These are phyloP conservation scores for Elongisporangium senticosum DNA, from an alignment of 352 stramenopile species.

Conservation along the genomic window DNA sequence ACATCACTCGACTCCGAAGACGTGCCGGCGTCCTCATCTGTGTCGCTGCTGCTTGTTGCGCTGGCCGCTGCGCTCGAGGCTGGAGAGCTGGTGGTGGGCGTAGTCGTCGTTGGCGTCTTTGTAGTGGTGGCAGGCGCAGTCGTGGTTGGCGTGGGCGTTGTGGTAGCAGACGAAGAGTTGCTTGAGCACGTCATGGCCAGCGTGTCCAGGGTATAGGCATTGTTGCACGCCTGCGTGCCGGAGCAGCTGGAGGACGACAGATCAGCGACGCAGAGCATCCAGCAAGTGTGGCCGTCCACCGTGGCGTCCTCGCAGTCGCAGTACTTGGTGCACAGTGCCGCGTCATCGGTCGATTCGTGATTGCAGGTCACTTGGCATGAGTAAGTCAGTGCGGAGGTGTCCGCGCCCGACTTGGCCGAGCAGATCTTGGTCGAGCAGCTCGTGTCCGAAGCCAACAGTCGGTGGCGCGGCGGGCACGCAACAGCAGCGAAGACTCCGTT, in stretches of 20 bases:
- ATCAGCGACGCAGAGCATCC: constrained; percentile 59
- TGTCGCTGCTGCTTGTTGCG: neutral
- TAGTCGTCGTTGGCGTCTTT: neutral
- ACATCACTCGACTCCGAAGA: neutral
- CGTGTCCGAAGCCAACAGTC: constrained; percentile 39
- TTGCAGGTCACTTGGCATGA: constrained; percentile 57
- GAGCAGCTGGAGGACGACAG: constrained; percentile 35
- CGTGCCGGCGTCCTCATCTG: neutral
- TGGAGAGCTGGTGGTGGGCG: neutral
- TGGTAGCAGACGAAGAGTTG: constrained; percentile 1
- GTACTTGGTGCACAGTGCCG: constrained; percentile 25
- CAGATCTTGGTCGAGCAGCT: constrained; percentile 42
- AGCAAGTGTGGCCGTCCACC: constrained; percentile 30
- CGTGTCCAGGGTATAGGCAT: constrained; percentile 21
- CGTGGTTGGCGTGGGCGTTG: constrained; percentile 1
- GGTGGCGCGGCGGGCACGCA: constrained; percentile 34
- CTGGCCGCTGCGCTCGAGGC: neutral
- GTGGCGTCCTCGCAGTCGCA: constrained; percentile 33
- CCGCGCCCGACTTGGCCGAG: constrained; percentile 24
- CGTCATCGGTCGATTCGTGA: constrained; percentile 31
- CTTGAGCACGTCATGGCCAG: constrained; percentile 35
- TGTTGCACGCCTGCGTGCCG: constrained; percentile 42
- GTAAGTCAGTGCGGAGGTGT: constrained; percentile 19
- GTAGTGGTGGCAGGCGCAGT: neutral
- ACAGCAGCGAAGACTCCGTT: constrained; percentile 32